Evolutionary conservation across 176 grass and related monocot species (phyloP).

Genomic region (Coix lacrymajobi): DNA sequence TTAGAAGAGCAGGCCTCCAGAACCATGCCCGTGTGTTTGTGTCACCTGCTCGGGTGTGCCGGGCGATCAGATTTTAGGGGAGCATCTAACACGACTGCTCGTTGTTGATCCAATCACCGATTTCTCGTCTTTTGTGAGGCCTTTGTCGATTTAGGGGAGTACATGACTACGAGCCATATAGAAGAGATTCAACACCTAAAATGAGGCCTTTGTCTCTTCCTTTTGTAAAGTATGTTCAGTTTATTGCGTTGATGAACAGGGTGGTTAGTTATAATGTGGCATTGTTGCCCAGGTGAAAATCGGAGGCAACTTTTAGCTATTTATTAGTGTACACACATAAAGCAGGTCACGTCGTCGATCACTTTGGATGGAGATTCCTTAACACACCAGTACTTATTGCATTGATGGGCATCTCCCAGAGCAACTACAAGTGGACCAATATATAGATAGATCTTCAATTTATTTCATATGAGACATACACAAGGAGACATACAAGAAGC

Average conservation of each 20-base stretch:
- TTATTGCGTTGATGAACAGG: neutral
- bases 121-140: too few relatives aligned
- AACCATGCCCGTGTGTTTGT: too few relatives aligned
- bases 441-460: neutral
- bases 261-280: neutral
- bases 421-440: conserved; percentile 14
- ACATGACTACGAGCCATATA: too few relatives aligned
- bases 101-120: too few relatives aligned
- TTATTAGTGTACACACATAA: neutral
- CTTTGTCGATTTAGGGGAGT: too few relatives aligned
- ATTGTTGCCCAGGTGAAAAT: neutral
- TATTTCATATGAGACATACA: conserved; percentile 30
- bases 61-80: too few relatives aligned
- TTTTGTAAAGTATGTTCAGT: neutral
- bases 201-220: too few relatives aligned
- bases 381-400: conserved; percentile 6
- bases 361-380: neutral
- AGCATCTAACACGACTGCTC: too few relatives aligned
- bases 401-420: neutral
- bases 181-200: neutral
- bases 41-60: too few relatives aligned
- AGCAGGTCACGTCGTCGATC: neutral
- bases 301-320: conserved; percentile 10
- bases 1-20: too few relatives aligned
- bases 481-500: conserved; percentile 20